Conservation (phyloP, 345 rosid genomes). For the Citrus unshiu region DNA sequence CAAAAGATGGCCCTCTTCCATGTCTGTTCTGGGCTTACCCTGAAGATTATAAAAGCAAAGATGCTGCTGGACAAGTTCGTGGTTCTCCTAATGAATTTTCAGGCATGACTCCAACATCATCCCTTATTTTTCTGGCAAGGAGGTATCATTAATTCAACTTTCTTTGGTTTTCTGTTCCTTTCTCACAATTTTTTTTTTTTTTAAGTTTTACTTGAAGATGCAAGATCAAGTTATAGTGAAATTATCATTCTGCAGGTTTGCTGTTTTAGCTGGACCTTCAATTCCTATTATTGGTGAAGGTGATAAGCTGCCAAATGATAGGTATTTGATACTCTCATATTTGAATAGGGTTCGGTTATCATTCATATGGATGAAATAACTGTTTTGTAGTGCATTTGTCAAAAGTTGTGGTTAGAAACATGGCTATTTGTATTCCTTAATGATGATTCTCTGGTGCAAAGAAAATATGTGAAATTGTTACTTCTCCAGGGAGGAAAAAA, state of each 20-base stretch:
- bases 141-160: conserved; percentile 32
- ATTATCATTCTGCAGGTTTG: conserved; percentile 53
- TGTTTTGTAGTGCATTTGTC: neutral
- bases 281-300: conserved; percentile 99
- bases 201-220: conserved; percentile 2
- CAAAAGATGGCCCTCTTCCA: conserved; percentile 90
- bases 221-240: conserved; percentile 13
- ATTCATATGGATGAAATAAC: neutral
- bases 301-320: conserved; percentile 94
- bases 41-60: conserved; percentile 98
- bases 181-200: conserved; percentile 3
- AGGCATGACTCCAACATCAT: conserved; percentile 94
- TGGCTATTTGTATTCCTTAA: neutral
- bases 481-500: too few species aligned
- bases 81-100: conserved; percentile 99
- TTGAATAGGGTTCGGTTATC: neutral
- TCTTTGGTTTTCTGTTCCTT: conserved; percentile 15
- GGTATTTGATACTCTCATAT: conserved; percentile 32
- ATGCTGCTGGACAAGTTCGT: conserved; percentile 98
- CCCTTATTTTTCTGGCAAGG: conserved; percentile 97
- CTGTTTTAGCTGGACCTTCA: conserved; percentile 95
- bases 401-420: too few species aligned
- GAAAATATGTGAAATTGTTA: neutral
- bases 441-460: too few species aligned
- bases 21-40: conserved; percentile 97